phyloP scores from a whole-genome alignment of 495 filamentous ascomycete species.

The Chlorociboria aeruginascens region DNA sequence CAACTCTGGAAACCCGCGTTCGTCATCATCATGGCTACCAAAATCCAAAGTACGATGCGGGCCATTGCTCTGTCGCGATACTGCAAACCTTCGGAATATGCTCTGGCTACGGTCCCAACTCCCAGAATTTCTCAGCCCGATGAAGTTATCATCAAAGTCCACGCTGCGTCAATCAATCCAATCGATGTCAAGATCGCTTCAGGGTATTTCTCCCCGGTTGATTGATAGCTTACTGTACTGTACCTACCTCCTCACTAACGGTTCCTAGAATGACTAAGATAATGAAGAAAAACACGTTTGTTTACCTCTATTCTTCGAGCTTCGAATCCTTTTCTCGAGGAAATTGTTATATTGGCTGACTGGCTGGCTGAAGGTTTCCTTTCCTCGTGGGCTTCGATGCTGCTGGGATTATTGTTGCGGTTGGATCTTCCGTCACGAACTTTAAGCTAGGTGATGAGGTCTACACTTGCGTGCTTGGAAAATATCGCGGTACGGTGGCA shows the following conservation, averaged over 20 bases:
- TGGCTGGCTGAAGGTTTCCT: slow-evolving; percentile 23
- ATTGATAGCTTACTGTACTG: neutral
- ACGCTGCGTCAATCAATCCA: slow-evolving; percentile 36
- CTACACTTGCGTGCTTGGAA: slow-evolving; percentile 25
- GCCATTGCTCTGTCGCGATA: slow-evolving; percentile 31
- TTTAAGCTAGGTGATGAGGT: slow-evolving; percentile 41
- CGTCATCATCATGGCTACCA: slow-evolving; percentile 8
- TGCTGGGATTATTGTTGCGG: slow-evolving; percentile 33
- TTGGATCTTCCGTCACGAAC: slow-evolving; percentile 28
- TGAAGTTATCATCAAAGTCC: slow-evolving; percentile 38
- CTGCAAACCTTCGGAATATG: slow-evolving; percentile 29
- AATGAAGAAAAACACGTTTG: slow-evolving; percentile 16
- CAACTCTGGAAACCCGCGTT: neutral
- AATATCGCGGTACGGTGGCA: slow-evolving; percentile 20
- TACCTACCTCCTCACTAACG: no score
- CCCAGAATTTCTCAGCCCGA: slow-evolving; percentile 28
- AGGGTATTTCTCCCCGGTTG: slow-evolving; percentile 4
- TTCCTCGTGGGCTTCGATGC: slow-evolving; percentile 32
- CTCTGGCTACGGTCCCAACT: slow-evolving; percentile 29
- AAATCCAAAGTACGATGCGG: slow-evolving; percentile 31
- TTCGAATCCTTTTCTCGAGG: neutral
- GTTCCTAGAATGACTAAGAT: slow-evolving; percentile 15
- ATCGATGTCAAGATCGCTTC: slow-evolving; percentile 37
- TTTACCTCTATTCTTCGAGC: neutral
- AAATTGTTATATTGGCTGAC: neutral